phyloP scores from a whole-genome alignment of 495 filamentous ascomycete genomes.

The Chlorociboria aeruginascens region DNA sequence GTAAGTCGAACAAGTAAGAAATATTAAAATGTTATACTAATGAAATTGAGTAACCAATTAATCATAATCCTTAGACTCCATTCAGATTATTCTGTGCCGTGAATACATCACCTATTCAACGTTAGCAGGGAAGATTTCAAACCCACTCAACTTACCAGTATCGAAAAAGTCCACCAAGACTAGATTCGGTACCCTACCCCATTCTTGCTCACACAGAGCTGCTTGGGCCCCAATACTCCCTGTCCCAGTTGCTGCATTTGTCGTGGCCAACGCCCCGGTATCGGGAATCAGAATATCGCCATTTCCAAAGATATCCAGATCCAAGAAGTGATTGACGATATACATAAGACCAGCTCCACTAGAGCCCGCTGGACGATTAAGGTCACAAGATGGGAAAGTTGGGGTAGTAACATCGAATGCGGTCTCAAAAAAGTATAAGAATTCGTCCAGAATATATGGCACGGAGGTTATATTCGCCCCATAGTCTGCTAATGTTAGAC shows the following conservation, averaged over 20 bases:
- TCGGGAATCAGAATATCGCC: slow-evolving; percentile 59
- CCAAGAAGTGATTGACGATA: slow-evolving; percentile 89
- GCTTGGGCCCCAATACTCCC: slow-evolving; percentile 65
- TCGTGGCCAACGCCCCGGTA: slow-evolving; percentile 47
- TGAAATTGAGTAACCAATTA: not conserved
- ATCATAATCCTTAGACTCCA: slow-evolving; percentile 4
- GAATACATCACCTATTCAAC: slow-evolving; percentile 16
- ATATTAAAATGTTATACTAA: not conserved
- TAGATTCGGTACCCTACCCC: slow-evolving; percentile 70
- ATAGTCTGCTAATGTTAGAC: slow-evolving; percentile 48
- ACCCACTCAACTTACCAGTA: slow-evolving; percentile 34
- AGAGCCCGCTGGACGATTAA: slow-evolving; percentile 58
- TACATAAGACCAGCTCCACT: slow-evolving; percentile 50
- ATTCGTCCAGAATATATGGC: slow-evolving; percentile 66
- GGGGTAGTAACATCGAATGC: slow-evolving; percentile 53
- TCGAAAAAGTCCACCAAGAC: slow-evolving; percentile 89
- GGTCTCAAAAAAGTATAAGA: slow-evolving; percentile 67
- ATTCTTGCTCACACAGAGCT: slow-evolving; percentile 51
- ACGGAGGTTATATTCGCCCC: slow-evolving; percentile 64
- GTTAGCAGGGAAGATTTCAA: not conserved
- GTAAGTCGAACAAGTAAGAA: not conserved
- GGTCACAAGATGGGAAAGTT: slow-evolving; percentile 48
- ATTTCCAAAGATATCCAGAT: slow-evolving; percentile 50
- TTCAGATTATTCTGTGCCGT: slow-evolving; percentile 20
- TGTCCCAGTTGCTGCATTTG: slow-evolving; percentile 52